A percentile compares a stretch with the other conserved stretches of the same genome.
These are phyloP conservation scores for Penicillium janthinellum DNA, from an alignment of 2,329 filamentous ascomycete species.

Conservation along the genomic window DNA sequence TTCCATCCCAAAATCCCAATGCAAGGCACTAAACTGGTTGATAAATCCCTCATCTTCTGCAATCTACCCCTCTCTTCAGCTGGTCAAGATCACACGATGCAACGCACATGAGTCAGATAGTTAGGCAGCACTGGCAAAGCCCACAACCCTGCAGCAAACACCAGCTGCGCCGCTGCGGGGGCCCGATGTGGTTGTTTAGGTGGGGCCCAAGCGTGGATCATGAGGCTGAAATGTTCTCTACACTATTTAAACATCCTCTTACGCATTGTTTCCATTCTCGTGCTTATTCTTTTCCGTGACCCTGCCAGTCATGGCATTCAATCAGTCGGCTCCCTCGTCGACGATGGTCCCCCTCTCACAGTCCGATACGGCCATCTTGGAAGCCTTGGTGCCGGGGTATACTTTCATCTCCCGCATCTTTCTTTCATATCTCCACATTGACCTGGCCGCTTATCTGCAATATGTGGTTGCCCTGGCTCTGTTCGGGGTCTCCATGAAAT, in stretches of 20 bases:
- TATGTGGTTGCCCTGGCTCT: constrained; percentile 55
- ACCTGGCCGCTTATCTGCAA: constrained; percentile 65
- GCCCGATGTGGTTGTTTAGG: background rate
- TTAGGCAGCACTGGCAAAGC: background rate
- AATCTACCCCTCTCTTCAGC: constrained; percentile 26
- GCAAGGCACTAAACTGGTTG: background rate
- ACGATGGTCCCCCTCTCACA: constrained; percentile 16
- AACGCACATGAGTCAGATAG: constrained; percentile 1
- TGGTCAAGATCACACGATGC: background rate
- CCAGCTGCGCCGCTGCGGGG: background rate
- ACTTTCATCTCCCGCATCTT: constrained; percentile 58
- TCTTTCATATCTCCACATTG: constrained; percentile 61
- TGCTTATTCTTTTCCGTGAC: background rate
- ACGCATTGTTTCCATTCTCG: background rate
- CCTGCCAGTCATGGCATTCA: constrained; percentile 21
- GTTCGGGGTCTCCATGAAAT: constrained; percentile 56
- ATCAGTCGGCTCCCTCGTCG: constrained; percentile 17
- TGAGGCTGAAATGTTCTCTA: background rate
- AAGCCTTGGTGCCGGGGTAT: constrained; percentile 68
- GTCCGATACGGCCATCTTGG: constrained; percentile 47
- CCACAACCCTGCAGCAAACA: background rate
- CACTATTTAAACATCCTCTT: background rate
- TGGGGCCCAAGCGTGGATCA: background rate
- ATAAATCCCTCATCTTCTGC: constrained; percentile 14
- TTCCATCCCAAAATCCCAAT: no score